Evolutionary conservation across 228 moss, liverwort and hornwort species (phyloP).

Genomic region (Sphagnum fallax): DNA sequence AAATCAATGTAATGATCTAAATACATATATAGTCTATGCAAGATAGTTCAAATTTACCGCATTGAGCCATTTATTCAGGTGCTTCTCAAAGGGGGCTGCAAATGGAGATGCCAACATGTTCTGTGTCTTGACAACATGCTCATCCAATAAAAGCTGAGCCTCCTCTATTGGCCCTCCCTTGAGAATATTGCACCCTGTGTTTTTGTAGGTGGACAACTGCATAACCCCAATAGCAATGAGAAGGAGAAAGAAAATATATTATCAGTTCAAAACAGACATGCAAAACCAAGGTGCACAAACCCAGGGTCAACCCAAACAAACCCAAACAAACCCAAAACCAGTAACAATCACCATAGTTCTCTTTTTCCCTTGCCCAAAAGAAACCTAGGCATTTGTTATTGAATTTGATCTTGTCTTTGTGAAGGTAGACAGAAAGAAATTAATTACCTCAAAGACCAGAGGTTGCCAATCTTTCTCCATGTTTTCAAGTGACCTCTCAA

Average conservation of each 20-base stretch:
- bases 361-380: neutral
- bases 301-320: neutral
- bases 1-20: too few relatives aligned
- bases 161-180: conserved; percentile 91
- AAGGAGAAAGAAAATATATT: too few relatives aligned
- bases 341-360: neutral
- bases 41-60: conserved; percentile 21
- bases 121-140: conserved; percentile 80
- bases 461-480: conserved; percentile 80
- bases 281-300: neutral
- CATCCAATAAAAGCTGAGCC: conserved; percentile 70
- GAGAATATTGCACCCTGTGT: conserved; percentile 63
- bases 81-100: conserved; percentile 71
- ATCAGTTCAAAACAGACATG: too few relatives aligned
- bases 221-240: neutral
- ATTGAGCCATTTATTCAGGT: conserved; percentile 48
- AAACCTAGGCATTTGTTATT: neutral
- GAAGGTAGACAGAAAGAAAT: neutral
- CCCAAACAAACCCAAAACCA: neutral
- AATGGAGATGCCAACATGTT: conserved; percentile 88
- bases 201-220: conserved; percentile 60
- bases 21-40: too few relatives aligned
- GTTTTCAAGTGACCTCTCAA: conserved; percentile 45
- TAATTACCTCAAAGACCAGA: conserved; percentile 56
- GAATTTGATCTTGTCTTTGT: neutral